phyloP scores from a whole-genome alignment of 2,329 filamentous ascomycete genomes.

The Alternaria panax region DNA sequence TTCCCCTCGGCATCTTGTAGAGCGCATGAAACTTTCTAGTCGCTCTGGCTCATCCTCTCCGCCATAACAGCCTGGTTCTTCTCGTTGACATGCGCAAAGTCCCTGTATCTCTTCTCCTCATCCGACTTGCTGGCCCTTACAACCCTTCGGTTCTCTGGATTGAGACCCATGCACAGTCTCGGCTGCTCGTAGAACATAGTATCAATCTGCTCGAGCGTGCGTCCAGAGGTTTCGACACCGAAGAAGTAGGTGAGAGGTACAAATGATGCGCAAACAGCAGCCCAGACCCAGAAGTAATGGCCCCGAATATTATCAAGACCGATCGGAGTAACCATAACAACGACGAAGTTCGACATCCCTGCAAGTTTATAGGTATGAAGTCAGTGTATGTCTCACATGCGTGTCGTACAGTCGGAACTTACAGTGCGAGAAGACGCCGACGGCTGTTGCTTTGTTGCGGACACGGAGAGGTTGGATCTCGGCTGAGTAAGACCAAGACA shows the following conservation, averaged over 20 bases:
- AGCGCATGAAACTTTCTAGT: neutral
- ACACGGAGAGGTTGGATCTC: slow-evolving; percentile 60
- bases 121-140: slow-evolving; percentile 27
- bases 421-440: slow-evolving; percentile 60
- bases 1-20: too few relatives aligned
- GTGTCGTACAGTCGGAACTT: too few relatives aligned
- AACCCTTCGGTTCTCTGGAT: slow-evolving; percentile 35
- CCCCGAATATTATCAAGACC: slow-evolving; percentile 31
- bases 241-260: slow-evolving; percentile 56
- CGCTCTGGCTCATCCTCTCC: slow-evolving; percentile 12
- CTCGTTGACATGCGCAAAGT: slow-evolving; percentile 26
- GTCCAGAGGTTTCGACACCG: slow-evolving; percentile 36
- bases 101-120: slow-evolving; percentile 31
- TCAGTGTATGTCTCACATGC: too few relatives aligned
- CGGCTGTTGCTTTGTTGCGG: slow-evolving; percentile 58
- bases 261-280: slow-evolving; percentile 59
- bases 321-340: slow-evolving; percentile 61
- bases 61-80: slow-evolving; percentile 11
- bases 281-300: slow-evolving; percentile 62
- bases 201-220: slow-evolving; percentile 38
- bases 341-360: slow-evolving; percentile 59
- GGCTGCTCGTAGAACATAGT: slow-evolving; percentile 44
- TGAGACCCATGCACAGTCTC: slow-evolving; percentile 42
- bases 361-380: too few relatives aligned
- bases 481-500: slow-evolving; percentile 60